These are phyloP conservation scores for Penstemon davidsonii DNA, from an alignment of 257 asterid genomes.

Conservation along the genomic window DNA sequence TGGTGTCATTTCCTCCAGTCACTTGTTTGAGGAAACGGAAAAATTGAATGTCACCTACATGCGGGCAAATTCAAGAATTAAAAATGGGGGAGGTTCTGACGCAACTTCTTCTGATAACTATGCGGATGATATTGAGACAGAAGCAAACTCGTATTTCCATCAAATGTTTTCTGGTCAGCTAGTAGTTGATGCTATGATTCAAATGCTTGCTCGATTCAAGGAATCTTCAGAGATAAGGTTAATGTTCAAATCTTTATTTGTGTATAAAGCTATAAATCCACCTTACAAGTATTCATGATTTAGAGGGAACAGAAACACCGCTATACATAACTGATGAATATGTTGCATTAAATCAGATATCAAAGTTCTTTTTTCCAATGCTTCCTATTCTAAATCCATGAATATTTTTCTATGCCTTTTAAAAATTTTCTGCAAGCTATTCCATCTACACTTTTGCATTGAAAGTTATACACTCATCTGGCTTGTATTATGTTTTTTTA, in stretches of 20 bases:
- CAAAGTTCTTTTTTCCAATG: neutral
- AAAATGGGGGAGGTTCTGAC: conserved; percentile 53
- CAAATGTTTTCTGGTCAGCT: conserved; percentile 86
- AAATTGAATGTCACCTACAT: conserved; percentile 53
- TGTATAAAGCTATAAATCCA: neutral
- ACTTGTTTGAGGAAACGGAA: conserved; percentile 73
- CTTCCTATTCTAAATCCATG: neutral
- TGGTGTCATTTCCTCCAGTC: conserved; percentile 51
- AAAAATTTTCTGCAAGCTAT: neutral
- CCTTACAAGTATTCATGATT: too few species aligned
- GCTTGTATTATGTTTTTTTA: neutral
- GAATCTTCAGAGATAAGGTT: conserved; percentile 84
- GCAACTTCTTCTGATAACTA: conserved; percentile 53
- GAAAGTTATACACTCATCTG: neutral
- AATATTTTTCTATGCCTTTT: neutral
- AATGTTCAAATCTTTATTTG: neutral
- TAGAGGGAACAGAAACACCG: too few species aligned
- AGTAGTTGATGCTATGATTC: conserved; percentile 66
- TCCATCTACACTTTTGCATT: neutral
- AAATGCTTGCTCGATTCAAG: conserved; percentile 80
- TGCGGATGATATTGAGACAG: conserved; percentile 79
- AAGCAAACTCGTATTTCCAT: conserved; percentile 81
- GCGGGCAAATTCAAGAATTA: conserved; percentile 56
- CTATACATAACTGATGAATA: neutral
- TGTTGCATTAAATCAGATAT: conserved; percentile 2